phyloP scores from a whole-genome alignment of 2,329 filamentous ascomycete species.

The Cercospora sp. region DNA sequence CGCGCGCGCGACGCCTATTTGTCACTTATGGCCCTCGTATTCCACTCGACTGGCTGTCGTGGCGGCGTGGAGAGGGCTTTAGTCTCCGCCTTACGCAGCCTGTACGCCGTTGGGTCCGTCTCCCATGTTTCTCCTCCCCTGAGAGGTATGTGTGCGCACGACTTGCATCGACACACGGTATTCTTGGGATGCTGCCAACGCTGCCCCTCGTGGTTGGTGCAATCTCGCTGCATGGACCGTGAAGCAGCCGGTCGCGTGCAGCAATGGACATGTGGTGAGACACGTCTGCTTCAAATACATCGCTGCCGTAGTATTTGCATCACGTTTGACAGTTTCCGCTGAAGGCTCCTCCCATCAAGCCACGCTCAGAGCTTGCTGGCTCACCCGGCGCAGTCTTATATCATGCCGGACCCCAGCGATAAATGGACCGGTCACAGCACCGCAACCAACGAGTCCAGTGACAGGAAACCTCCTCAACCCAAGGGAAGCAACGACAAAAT shows the following conservation, averaged over 20 bases:
- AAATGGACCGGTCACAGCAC: constrained; percentile 2
- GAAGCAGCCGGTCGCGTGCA: background rate
- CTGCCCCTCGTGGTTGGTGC: background rate
- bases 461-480: background rate
- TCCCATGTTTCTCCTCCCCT: background rate
- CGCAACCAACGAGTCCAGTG: background rate
- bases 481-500: constrained; percentile 4
- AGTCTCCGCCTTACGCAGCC: background rate
- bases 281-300: constrained; percentile 9
- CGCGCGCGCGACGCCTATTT: background rate
- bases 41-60: background rate
- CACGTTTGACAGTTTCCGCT: background rate
- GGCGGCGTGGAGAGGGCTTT: constrained; percentile 4
- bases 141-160: background rate
- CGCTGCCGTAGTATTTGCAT: background rate
- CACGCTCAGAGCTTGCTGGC: constrained; percentile 1
- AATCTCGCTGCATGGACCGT: background rate
- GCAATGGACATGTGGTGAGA: constrained; percentile 7
- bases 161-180: constrained; percentile 2
- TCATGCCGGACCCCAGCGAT: constrained; percentile 18
- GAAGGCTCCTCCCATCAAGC: background rate
- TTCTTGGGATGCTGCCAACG: background rate
- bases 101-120: background rate
- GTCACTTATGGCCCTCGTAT: constrained; percentile 4
- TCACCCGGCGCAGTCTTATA: constrained; percentile 5